A percentile compares a stretch with the other conserved stretches of the same genome.
Evolutionary conservation across 108 stramenopile species (phyloP).

Genomic region (Thalassiosira profunda): DNA sequence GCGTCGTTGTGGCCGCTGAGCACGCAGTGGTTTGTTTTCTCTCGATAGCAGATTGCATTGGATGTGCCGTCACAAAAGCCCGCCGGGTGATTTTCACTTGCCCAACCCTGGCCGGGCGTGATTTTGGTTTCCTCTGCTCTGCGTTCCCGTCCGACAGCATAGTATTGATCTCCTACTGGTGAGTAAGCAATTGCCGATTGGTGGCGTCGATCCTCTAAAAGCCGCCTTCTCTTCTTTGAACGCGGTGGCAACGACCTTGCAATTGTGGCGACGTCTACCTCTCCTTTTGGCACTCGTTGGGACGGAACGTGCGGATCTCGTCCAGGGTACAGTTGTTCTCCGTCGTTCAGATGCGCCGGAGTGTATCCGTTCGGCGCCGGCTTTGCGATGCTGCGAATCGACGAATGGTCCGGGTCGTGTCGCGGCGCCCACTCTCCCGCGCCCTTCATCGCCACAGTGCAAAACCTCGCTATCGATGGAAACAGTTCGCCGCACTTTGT

Average conservation of each 20-base stretch:
- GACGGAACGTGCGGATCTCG: constrained; percentile 33
- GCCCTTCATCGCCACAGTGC: constrained; percentile 35
- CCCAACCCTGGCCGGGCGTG: constrained; percentile 55
- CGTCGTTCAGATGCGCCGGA: constrained; percentile 3
- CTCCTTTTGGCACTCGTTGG: constrained; percentile 25
- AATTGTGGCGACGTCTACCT: constrained; percentile 40
- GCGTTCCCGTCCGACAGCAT: too few species aligned
- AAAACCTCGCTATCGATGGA: constrained; percentile 13
- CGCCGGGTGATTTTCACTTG: constrained; percentile 3
- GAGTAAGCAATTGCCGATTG: too few species aligned
- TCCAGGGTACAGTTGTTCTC: constrained; percentile 17
- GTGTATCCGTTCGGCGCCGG: constrained; percentile 35
- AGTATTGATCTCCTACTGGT: too few species aligned
- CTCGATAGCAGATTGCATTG: constrained; percentile 38
- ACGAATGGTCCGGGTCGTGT: constrained; percentile 18
- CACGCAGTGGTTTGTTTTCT: constrained; percentile 22
- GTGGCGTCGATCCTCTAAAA: neutral
- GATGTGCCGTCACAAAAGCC: constrained; percentile 66
- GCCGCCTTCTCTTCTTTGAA: neutral
- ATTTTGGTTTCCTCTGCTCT: constrained; percentile 22
- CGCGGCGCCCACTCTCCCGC: constrained; percentile 42
- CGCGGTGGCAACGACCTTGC: constrained; percentile 28
- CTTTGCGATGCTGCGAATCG: constrained; percentile 32
- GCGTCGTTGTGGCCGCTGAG: constrained; percentile 54
- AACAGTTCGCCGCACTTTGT: constrained; percentile 34